Base-by-base conservation (phyloP, 768 basidiomycete genomes). In the Podaxis sp. region DNA sequence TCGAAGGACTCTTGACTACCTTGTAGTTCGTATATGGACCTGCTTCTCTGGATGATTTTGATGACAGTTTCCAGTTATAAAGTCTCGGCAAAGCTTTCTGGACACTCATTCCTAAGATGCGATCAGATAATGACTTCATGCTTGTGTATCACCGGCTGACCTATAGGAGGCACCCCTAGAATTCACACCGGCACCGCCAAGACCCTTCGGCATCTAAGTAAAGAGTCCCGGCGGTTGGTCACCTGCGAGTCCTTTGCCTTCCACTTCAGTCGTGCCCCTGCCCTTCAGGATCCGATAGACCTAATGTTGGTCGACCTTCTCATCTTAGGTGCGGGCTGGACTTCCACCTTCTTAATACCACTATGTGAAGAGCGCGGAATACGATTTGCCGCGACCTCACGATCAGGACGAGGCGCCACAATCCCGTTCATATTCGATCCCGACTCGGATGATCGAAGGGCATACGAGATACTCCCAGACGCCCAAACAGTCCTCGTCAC, bases 321-420 rank as follows among this genome's bases (percentile, higher is more conserved):
- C 58, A 82, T 89, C 65, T 79, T 89, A 53, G 88, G 87, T 38
- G 85, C 85, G 28, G 87, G 87, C 36, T 90, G 88, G 87, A 84
- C 84, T 4, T 84, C 82, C 1, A 78, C 75, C 7, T 90, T 88
- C 73, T 76, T 89, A 26, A 75, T 84, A 40, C 82, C 86, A 0
- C 82, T 85, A 33, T 84, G 85, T 70, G 28, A 68, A 2, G 65
- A 74, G 17, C 73, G 76, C 19, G 64, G 70, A 9, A 58, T 87
- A 59, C 73, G 76, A 0, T 80, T 77, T 69, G 83, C 82, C 2
- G 78, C 82, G 2, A 88, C 87, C 0, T 81, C 80, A n/a, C 81
- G 87, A 24, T 72, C 80, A 46, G 86, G 86, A 4, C 70, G 77
- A 17, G 69, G 76, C 38, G 74, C 69, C 38, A 85, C 86, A 4